Conservation (phyloP, 208 protist species). For the Leishmania amazonensis region DNA sequence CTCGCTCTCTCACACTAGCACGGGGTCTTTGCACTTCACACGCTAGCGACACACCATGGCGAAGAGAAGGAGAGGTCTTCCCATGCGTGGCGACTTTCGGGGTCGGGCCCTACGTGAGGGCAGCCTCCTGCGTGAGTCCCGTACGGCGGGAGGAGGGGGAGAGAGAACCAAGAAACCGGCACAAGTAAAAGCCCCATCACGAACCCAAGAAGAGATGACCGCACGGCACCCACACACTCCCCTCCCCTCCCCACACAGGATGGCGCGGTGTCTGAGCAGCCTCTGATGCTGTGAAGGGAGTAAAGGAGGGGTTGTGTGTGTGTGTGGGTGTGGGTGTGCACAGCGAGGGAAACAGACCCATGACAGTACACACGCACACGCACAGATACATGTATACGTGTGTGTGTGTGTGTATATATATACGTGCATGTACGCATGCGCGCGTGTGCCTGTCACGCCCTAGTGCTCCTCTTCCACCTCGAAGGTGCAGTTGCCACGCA, state of each 20-base stretch:
- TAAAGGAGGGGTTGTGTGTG: neutral
- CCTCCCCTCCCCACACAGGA: too few species aligned
- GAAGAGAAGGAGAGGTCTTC: neutral
- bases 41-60: neutral
- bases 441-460: neutral
- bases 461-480: constrained; percentile 54
- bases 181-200: neutral
- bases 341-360: neutral
- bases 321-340: neutral
- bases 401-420: neutral
- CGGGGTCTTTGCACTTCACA: neutral
- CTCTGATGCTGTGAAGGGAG: neutral
- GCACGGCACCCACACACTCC: too few species aligned
- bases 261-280: neutral
- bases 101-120: neutral
- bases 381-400: neutral
- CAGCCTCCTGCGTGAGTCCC: neutral
- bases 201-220: neutral
- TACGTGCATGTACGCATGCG: neutral
- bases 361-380: too few species aligned
- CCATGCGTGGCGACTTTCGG: neutral
- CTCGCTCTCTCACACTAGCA: neutral
- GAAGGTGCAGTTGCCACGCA: constrained; percentile 61
- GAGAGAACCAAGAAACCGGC: neutral
- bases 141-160: neutral